Percentiles rank a stretch among this genome's conserved stretches.
Conservation (phyloP, 176 grass and related monocot species). For the Paspalum notatum region DNA sequence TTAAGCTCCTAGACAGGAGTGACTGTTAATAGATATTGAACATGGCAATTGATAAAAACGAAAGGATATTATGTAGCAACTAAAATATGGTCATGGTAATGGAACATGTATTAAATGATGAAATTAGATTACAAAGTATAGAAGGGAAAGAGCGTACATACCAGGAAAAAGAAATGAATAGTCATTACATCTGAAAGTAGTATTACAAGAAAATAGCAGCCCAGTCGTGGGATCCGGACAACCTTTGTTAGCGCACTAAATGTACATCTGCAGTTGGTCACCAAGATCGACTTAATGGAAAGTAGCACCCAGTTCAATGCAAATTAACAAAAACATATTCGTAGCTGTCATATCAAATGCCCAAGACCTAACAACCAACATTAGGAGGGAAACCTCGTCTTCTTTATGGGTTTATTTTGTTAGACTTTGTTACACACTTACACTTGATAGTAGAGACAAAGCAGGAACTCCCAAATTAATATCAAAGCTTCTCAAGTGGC, state of each 20-base stretch:
- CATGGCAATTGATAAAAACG: neutral
- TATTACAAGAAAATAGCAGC: constrained; percentile 97
- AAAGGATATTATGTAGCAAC: constrained; percentile 18
- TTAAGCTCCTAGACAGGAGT: neutral
- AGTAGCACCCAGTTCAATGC: neutral
- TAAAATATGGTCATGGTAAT: constrained; percentile 1
- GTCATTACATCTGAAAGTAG: constrained; percentile 96
- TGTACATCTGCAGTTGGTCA: constrained; percentile 75
- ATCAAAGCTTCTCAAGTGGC: constrained; percentile 13
- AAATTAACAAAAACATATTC: neutral
- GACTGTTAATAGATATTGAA: no score
- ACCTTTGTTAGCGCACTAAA: constrained; percentile 93
- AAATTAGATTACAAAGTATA: neutral
- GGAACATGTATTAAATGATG: neutral
- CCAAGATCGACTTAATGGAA: constrained; percentile 33
- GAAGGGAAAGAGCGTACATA: constrained; percentile 53
- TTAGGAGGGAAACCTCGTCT: neutral
- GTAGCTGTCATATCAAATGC: neutral
- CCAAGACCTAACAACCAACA: constrained; percentile 8
- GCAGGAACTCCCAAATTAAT: constrained; percentile 18
- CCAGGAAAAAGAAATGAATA: constrained; percentile 99
- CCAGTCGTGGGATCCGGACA: constrained; percentile 69
- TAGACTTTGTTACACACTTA: neutral
- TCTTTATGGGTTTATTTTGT: neutral
- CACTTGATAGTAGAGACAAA: neutral